Conservation (phyloP, 805 yeast species). For the Sugiyamaella floridensis region DNA sequence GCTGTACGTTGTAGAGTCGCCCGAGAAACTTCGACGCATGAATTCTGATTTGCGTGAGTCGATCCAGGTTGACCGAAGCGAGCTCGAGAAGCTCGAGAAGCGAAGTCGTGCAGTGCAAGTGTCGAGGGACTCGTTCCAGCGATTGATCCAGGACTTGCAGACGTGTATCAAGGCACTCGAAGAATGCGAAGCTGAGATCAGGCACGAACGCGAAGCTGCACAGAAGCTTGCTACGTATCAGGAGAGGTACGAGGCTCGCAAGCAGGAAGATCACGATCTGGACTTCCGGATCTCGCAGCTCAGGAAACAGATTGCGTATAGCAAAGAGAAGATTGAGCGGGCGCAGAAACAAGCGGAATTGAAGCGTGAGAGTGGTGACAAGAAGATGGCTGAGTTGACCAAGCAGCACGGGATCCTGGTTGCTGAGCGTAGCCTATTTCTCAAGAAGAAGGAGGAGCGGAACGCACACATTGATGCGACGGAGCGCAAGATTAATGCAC, state of each 20-base stretch:
- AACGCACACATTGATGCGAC: slow-evolving; percentile 41
- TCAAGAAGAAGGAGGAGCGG: slow-evolving; percentile 40
- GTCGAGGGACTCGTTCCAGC: slow-evolving; percentile 53
- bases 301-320: slow-evolving; percentile 43
- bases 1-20: slow-evolving; percentile 54
- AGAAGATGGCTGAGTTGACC: slow-evolving; percentile 39
- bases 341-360: slow-evolving; percentile 39
- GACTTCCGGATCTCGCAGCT: slow-evolving; percentile 40
- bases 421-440: slow-evolving; percentile 36
- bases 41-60: slow-evolving; percentile 47
- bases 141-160: slow-evolving; percentile 42
- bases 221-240: slow-evolving; percentile 35
- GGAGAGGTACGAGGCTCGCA: slow-evolving; percentile 37
- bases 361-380: slow-evolving; percentile 38
- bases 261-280: slow-evolving; percentile 36
- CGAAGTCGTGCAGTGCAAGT: slow-evolving; percentile 45
- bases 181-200: slow-evolving; percentile 44
- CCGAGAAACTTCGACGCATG: slow-evolving; percentile 45
- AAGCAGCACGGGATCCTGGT: slow-evolving; percentile 43
- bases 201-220: slow-evolving; percentile 37
- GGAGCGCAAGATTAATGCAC: slow-evolving; percentile 36
- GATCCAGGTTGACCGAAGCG: slow-evolving; percentile 36
- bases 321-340: slow-evolving; percentile 43
- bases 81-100: slow-evolving; percentile 38
- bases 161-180: slow-evolving; percentile 40